Conservation (phyloP, 495 filamentous ascomycete species). For the Parathielavia hyrcaniae region DNA sequence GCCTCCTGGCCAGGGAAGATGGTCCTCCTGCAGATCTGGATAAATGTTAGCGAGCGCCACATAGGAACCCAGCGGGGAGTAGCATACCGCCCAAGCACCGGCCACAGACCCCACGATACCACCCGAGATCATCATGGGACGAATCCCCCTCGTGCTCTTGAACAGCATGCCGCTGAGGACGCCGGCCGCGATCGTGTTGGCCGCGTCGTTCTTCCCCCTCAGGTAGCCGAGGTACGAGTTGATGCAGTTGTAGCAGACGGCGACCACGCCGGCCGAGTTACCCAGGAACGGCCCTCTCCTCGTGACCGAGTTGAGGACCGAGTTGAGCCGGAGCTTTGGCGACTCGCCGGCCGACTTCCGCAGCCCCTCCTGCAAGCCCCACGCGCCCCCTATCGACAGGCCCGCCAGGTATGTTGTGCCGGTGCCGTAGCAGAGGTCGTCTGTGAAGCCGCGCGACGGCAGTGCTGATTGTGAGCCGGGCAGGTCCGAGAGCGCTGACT, state of each 20-base stretch:
- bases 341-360: constrained; percentile 65
- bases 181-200: constrained; percentile 81
- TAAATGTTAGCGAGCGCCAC: constrained; percentile 1
- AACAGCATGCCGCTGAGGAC: constrained; percentile 86
- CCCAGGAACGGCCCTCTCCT: constrained; percentile 92
- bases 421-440: constrained; percentile 96
- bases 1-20: constrained; percentile 26
- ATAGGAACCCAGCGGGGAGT: not conserved
- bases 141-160: constrained; percentile 84
- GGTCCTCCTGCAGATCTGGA: constrained; percentile 29
- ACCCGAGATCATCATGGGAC: constrained; percentile 89
- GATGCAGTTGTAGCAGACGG: constrained; percentile 88
- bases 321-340: constrained; percentile 86
- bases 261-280: constrained; percentile 89
- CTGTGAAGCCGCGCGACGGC: constrained; percentile 92
- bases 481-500: constrained; percentile 79
- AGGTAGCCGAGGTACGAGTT: constrained; percentile 85
- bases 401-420: constrained; percentile 87
- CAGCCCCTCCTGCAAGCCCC: constrained; percentile 86
- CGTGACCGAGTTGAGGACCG: constrained; percentile 87
- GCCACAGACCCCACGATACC: constrained; percentile 79
- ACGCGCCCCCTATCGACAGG: constrained; percentile 78
- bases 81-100: constrained; percentile 80
- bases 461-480: constrained; percentile 79
- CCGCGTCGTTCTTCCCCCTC: constrained; percentile 83